Conservation (phyloP, 176 grass and related monocot species). For the Triticum aestivum region IWGSC_CS_RefSeq_v2.1 NC_057803.1:536568026-536568525, state of each 20-base stretch:
- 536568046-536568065: conserved; percentile 5
- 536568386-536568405: too few species aligned
- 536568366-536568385: too few species aligned
- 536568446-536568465: too few species aligned
- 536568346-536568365: too few species aligned
- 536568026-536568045: not conserved
- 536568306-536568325: too few species aligned
- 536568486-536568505: too few species aligned
- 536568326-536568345: too few species aligned
- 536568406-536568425: too few species aligned
- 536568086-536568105: not conserved
- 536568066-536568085: not conserved
- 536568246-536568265: not conserved
- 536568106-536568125: not conserved
- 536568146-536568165: not conserved
- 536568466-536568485: too few species aligned
- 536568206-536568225: not conserved
- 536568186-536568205: not conserved
- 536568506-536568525: too few species aligned
- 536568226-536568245: not conserved
- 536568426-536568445: too few species aligned
- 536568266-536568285: not conserved
- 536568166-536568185: not conserved
- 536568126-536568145: not conserved
- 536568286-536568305: not conserved